Evolutionary conservation across 352 stramenopile species (phyloP).

Genomic region (Pythium monospermum): DNA sequence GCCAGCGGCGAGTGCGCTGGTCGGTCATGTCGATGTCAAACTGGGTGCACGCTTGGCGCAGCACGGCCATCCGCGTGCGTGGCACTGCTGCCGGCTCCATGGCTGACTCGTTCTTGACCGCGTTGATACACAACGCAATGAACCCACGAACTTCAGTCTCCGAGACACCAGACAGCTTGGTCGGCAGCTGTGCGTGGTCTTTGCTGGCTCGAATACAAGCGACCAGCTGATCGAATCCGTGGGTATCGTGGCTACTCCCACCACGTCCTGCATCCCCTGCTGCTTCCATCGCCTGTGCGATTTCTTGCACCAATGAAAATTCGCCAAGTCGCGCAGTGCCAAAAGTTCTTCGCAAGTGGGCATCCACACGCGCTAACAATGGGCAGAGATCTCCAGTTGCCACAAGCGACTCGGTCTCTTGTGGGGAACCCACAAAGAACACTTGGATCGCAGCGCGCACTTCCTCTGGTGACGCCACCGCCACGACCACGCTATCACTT

Average conservation of each 20-base stretch:
- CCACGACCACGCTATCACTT: conserved; percentile 9
- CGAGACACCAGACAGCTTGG: not conserved
- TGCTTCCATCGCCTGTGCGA: conserved; percentile 8
- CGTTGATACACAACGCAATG: conserved; percentile 2
- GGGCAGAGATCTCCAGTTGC: conserved; percentile 1
- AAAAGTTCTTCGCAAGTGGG: conserved; percentile 13
- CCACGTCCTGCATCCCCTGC: not conserved
- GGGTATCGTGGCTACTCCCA: not conserved
- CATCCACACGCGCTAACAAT: conserved; percentile 13
- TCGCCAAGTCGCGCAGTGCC: not conserved
- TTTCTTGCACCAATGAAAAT: conserved; percentile 15
- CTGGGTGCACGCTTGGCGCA: conserved; percentile 6
- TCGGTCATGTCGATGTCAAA: conserved; percentile 12
- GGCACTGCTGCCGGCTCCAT: not conserved
- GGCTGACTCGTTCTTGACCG: not conserved
- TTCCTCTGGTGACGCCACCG: not conserved
- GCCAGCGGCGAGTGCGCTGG: not conserved
- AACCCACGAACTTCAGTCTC: conserved; percentile 11
- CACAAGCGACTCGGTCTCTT: too few species aligned
- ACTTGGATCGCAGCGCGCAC: not conserved
- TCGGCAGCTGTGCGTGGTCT: not conserved
- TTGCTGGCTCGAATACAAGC: conserved; percentile 2
- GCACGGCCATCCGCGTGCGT: too few species aligned
- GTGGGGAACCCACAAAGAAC: conserved; percentile 8
- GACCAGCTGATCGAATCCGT: not conserved